Evolutionary conservation across 2,329 filamentous ascomycete genomes (phyloP), one percentile per base, ranked within the genome.

Genomic region (Paraphaeosphaeria minitans): DNA sequence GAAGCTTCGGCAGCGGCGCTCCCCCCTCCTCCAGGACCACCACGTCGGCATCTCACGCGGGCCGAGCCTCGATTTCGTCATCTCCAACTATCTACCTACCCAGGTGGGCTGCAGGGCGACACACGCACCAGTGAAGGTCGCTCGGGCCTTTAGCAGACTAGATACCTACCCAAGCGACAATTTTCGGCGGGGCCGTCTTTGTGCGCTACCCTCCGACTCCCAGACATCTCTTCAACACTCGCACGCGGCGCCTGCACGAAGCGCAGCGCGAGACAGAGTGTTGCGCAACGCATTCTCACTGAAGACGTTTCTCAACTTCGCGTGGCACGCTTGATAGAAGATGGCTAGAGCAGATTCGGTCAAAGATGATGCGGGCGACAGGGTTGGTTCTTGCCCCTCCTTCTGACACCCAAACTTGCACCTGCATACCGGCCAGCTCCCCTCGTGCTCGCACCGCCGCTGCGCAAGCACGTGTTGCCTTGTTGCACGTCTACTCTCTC

Each of bases 351-450:
- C 66, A 59, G 59, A 61, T 45, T 62, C 57, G 52, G 54, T 46
- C 42, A 50, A 56, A 33, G 58, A 61, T 60, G 72, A 75, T n/a
- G 51, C 51, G 29, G 51, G 51, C 64, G 72, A 75, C 73, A 74
- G 69, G 74, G 74, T 75, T 75, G 55, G 70, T 70, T 62, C 69
- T 68, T 74, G 72, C 69, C 62, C 66, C 66, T 59, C 57, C 52
- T 55, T 49, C 49, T 19, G 53, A 53, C 53, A 53, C 58, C 41
- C 58, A 58, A 60, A 57, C 61, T 55, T 39, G 37, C 37, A 39
- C 37, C 37, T 39, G 37, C 37, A 19, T 39, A n/a, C 37, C 37
- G 37, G 16, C 16, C 37, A n/a, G 37, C 37, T 39, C 37, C 56
- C 49, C 56, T 61, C 62, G 60, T 56, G 55, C 33, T 45, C 41